phyloP scores from a whole-genome alignment of 495 filamentous ascomycete genomes.

The Tuber umbilicatum region DNA sequence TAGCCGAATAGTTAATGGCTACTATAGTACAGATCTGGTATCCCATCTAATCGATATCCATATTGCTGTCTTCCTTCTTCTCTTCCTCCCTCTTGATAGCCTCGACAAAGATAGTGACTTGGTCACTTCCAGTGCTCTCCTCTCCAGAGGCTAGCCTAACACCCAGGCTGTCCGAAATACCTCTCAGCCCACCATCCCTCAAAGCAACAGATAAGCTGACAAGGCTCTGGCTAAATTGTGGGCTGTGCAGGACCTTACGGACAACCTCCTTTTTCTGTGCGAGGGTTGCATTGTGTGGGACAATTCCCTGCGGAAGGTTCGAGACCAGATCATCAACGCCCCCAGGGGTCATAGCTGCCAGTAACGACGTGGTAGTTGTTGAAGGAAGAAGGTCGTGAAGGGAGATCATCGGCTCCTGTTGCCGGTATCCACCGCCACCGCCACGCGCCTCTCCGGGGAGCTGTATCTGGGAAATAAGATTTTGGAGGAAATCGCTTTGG shows the following conservation, averaged over 20 bases:
- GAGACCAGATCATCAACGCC: slow-evolving; percentile 67
- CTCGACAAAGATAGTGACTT: slow-evolving; percentile 81
- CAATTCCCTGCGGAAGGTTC: slow-evolving; percentile 64
- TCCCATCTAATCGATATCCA: slow-evolving; percentile 26
- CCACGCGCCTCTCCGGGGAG: slow-evolving; percentile 29
- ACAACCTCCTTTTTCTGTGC: slow-evolving; percentile 76
- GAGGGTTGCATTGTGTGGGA: slow-evolving; percentile 45
- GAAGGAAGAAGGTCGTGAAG: slow-evolving; percentile 79
- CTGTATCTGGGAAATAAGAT: slow-evolving; percentile 58
- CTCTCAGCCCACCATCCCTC: slow-evolving; percentile 85
- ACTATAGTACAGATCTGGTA: slow-evolving; percentile 1
- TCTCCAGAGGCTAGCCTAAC: slow-evolving; percentile 63
- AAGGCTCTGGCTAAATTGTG: slow-evolving; percentile 83
- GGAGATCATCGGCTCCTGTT: slow-evolving; percentile 61
- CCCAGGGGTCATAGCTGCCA: slow-evolving; percentile 58
- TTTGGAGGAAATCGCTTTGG: slow-evolving; percentile 74
- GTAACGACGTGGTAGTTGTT: slow-evolving; percentile 64
- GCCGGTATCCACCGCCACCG: slow-evolving; percentile 40
- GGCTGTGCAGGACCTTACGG: slow-evolving; percentile 74
- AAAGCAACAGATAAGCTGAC: slow-evolving; percentile 78
- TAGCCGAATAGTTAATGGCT: not conserved
- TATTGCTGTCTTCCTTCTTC: slow-evolving; percentile 37
- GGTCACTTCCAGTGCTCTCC: slow-evolving; percentile 72
- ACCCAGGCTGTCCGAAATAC: slow-evolving; percentile 75
- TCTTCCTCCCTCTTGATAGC: slow-evolving; percentile 75